Conservation (phyloP, 208 protist genomes). For the Endotrypanum monterogeii region DNA sequence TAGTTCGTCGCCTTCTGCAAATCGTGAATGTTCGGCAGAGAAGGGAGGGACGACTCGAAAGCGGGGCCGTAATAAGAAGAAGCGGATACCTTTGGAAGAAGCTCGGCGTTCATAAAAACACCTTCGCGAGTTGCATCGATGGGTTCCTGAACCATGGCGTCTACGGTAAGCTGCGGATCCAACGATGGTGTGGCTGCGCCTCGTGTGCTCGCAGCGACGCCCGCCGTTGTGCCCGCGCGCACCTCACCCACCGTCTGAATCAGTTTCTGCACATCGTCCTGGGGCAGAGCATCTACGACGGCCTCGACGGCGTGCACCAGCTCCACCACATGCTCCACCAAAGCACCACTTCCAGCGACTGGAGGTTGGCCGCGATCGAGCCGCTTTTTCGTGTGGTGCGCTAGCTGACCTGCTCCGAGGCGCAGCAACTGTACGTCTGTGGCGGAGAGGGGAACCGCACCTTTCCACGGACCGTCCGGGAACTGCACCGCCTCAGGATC, state of each 20-base stretch:
- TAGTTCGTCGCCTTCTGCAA: slow-evolving; percentile 28
- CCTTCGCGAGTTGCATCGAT: slow-evolving; percentile 13
- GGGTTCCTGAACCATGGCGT: slow-evolving; percentile 19
- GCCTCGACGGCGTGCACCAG: slow-evolving; percentile 42
- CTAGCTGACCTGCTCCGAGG: slow-evolving; percentile 40
- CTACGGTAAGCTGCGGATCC: not conserved
- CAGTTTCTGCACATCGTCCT: slow-evolving; percentile 35
- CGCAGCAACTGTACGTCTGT: slow-evolving; percentile 59
- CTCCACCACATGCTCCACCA: slow-evolving; percentile 37
- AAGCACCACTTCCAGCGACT: slow-evolving; percentile 8
- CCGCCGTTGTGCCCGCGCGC: slow-evolving; percentile 12
- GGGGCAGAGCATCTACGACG: slow-evolving; percentile 42
- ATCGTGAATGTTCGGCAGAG: slow-evolving; percentile 31
- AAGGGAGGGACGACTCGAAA: slow-evolving; percentile 32
- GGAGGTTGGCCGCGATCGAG: slow-evolving; percentile 22
- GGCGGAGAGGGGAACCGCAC: slow-evolving; percentile 39
- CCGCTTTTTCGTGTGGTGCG: slow-evolving; percentile 65
- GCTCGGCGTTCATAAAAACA: slow-evolving; percentile 41
- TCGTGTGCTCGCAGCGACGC: not conserved
- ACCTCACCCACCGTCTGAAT: slow-evolving; percentile 17
- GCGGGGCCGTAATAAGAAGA: slow-evolving; percentile 45
- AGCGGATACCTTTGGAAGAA: slow-evolving; percentile 42
- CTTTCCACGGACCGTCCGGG: slow-evolving; percentile 50
- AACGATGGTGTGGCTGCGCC: not conserved
- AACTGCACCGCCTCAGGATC: slow-evolving; percentile 57